phyloP scores from a whole-genome alignment of 2,329 filamentous ascomycete genomes.

The Ophiostoma piceae region DNA sequence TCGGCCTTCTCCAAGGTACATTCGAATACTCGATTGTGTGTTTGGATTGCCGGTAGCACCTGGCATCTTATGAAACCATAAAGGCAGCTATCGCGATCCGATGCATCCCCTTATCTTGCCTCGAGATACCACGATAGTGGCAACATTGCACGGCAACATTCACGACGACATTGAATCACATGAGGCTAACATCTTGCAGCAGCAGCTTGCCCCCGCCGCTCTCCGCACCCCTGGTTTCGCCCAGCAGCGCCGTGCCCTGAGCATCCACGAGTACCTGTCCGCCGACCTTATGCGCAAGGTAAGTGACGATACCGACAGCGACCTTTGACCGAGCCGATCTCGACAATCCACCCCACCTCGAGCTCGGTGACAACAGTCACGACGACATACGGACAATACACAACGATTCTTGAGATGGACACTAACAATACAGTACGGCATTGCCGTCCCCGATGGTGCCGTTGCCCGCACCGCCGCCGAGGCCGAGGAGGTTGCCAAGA shows the following conservation, averaged over 20 bases:
- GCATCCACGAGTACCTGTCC: constrained; percentile 97
- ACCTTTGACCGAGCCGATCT: background rate
- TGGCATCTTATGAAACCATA: background rate
- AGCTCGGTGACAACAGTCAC: background rate
- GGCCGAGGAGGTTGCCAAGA: constrained; percentile 85
- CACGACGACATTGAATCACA: too few species aligned
- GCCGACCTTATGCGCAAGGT: constrained; percentile 79
- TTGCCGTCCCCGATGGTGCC: constrained; percentile 84
- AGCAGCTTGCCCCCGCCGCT: constrained; percentile 41
- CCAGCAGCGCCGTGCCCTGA: constrained; percentile 81
- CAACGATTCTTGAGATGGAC: background rate
- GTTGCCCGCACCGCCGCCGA: constrained; percentile 79
- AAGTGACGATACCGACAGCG: constrained; percentile 30
- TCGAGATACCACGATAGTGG: background rate
- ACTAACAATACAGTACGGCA: constrained; percentile 65
- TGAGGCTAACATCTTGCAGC: constrained; percentile 28
- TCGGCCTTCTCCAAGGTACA: constrained; percentile 72
- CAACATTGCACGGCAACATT: background rate
- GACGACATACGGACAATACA: background rate
- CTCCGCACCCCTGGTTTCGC: constrained; percentile 56
- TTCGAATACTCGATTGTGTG: background rate
- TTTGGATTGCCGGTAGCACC: background rate
- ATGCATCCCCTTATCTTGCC: background rate
- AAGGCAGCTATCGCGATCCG: background rate
- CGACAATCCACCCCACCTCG: background rate